phyloP scores from a whole-genome alignment of 139 green algal genomes.

The Zygnema cylindricum region DNA sequence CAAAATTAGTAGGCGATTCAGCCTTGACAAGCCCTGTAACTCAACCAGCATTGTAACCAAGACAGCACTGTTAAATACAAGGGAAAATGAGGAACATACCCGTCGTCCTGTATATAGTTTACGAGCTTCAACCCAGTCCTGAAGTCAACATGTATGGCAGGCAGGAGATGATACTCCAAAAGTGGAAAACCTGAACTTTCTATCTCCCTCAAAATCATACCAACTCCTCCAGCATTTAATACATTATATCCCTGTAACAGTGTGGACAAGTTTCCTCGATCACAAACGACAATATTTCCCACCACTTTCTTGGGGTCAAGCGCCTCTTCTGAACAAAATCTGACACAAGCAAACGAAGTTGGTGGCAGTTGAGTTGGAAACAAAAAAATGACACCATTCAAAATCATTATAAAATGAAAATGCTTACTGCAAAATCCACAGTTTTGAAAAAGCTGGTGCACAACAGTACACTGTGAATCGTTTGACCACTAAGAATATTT shows the following conservation, averaged over 20 bases:
- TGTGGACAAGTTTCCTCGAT: not conserved
- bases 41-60: too few species aligned
- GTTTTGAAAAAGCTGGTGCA: too few species aligned
- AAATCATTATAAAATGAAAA: too few species aligned
- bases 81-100: too few species aligned
- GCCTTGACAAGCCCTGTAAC: too few species aligned
- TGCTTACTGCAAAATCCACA: too few species aligned
- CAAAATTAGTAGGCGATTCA: too few species aligned
- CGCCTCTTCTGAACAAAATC: not conserved
- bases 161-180: constrained; percentile 17
- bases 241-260: constrained; percentile 6
- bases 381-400: too few species aligned
- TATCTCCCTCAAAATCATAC: constrained; percentile 30
- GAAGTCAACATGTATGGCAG: constrained; percentile 13
- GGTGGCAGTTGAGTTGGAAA: too few species aligned
- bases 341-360: not conserved
- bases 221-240: constrained; percentile 21
- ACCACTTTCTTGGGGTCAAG: constrained; percentile 28
- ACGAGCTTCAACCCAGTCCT: not conserved
- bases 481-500: too few species aligned
- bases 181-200: not conserved
- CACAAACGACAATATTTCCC: constrained; percentile 43
- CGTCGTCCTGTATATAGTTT: not conserved
- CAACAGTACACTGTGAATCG: too few species aligned
- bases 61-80: too few species aligned